Evolutionary conservation across 2,329 filamentous ascomycete genomes (phyloP).

Genomic region (Cladosporium oxysporum): DNA sequence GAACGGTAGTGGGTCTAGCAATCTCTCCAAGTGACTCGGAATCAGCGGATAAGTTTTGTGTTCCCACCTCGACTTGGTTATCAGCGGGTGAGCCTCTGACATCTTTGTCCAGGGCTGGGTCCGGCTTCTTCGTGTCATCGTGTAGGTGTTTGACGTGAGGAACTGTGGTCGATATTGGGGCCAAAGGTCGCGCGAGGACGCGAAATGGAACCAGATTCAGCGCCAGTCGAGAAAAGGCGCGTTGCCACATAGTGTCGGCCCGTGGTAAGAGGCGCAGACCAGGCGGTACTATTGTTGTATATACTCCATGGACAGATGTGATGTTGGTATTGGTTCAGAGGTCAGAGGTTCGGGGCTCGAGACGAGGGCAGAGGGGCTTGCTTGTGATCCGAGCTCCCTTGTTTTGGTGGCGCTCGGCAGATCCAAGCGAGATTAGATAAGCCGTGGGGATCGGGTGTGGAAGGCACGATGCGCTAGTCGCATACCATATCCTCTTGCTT

Average conservation of each 20-base stretch:
- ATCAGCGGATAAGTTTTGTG: background rate
- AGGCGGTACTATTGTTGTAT: background rate
- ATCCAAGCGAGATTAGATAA: background rate
- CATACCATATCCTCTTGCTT: no score
- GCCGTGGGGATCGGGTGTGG: background rate
- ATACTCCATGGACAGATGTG: background rate
- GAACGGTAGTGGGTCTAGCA: background rate
- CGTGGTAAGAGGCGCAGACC: background rate
- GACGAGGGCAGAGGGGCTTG: background rate
- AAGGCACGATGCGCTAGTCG: background rate
- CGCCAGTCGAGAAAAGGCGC: background rate
- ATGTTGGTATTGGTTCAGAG: background rate
- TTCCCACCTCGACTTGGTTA: background rate
- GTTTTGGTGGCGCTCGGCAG: background rate
- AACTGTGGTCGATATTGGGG: background rate
- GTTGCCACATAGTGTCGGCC: background rate
- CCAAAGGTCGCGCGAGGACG: background rate
- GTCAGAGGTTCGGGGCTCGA: background rate
- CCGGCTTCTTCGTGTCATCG: background rate
- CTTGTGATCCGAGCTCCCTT: background rate
- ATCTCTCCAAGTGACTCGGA: background rate
- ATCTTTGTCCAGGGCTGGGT: background rate
- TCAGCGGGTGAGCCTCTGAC: background rate
- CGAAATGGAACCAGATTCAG: background rate
- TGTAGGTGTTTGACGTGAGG: background rate